Percentiles rank a stretch among this genome's conserved stretches.
Evolutionary conservation across 2,329 filamentous ascomycete species (phyloP).

Genomic region (Dendrostoma leiphaemia): DNA sequence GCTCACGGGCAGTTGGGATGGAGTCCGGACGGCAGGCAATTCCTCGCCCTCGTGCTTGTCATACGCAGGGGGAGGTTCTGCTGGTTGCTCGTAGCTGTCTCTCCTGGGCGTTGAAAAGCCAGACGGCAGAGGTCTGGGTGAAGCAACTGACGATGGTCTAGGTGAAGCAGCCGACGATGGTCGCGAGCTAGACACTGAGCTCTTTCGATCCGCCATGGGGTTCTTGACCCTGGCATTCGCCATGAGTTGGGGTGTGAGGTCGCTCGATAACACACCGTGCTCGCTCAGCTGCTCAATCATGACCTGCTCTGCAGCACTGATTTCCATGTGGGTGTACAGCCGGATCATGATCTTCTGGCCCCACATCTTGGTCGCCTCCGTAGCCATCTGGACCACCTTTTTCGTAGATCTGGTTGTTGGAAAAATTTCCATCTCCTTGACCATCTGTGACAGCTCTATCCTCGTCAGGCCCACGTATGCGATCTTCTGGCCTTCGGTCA

Average conservation of each 20-base stretch:
- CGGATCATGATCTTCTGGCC: conserved; percentile 97
- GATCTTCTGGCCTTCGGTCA: conserved; percentile 93
- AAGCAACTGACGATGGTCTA: conserved; percentile 5
- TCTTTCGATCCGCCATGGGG: conserved; percentile 64
- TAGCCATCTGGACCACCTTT: conserved; percentile 67
- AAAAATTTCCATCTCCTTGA: conserved; percentile 63
- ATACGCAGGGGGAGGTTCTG: conserved; percentile 57
- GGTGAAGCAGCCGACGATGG: conserved; percentile 11
- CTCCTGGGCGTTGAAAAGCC: conserved; percentile 22
- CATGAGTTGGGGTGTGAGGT: conserved; percentile 84
- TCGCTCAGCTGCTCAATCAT: conserved; percentile 98
- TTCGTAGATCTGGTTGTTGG: conserved; percentile 61
- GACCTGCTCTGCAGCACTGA: conserved; percentile 84
- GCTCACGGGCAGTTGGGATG: conserved; percentile 77
- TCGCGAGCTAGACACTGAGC: conserved; percentile 13
- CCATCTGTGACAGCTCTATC: conserved; percentile 76
- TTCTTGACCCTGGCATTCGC: conserved; percentile 91
- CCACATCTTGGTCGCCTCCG: conserved; percentile 91
- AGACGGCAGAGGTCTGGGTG: conserved; percentile 3
- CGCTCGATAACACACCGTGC: conserved; percentile 81
- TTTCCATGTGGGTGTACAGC: conserved; percentile 94
- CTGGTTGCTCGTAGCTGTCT: conserved; percentile 42
- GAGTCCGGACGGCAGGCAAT: conserved; percentile 75
- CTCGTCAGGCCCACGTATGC: conserved; percentile 92
- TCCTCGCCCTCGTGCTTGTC: conserved; percentile 65